Conservation (phyloP, 2,329 filamentous ascomycete species). For the Blumeria hordei region DNA sequence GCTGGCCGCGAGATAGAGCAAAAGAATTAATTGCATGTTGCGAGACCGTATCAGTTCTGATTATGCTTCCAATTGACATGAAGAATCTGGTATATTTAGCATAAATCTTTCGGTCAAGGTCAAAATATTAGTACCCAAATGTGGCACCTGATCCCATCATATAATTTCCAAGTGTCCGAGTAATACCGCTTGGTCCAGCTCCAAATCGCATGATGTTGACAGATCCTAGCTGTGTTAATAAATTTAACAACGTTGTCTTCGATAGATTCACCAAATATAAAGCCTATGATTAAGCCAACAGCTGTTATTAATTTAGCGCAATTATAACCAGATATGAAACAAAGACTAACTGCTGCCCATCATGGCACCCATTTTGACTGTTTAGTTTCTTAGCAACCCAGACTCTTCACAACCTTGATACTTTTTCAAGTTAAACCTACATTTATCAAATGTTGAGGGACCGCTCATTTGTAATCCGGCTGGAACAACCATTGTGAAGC, state of each 20-base stretch:
- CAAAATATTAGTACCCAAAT: slow-evolving; percentile 44
- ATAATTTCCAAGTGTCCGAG: slow-evolving; percentile 85
- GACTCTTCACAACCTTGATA: slow-evolving; percentile 7
- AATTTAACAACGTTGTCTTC: background rate
- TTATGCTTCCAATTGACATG: slow-evolving; percentile 96
- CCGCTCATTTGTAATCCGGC: slow-evolving; percentile 26
- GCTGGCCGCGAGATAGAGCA: slow-evolving; percentile 45
- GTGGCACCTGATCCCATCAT: slow-evolving; percentile 90
- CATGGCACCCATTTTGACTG: slow-evolving; percentile 95
- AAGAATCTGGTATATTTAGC: slow-evolving; percentile 39
- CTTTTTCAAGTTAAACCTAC: slow-evolving; percentile 20
- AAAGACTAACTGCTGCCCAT: slow-evolving; percentile 78
- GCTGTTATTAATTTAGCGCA: slow-evolving; percentile 26
- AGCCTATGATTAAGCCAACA: slow-evolving; percentile 88
- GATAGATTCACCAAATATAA: slow-evolving; percentile 59
- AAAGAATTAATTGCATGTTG: slow-evolving; percentile 54
- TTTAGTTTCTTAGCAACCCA: slow-evolving; percentile 14
- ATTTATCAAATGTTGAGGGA: slow-evolving; percentile 47
- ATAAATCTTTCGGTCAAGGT: background rate
- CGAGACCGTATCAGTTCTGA: slow-evolving; percentile 62
- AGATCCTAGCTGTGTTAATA: slow-evolving; percentile 33
- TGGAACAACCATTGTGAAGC: slow-evolving; percentile 20
- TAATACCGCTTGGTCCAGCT: slow-evolving; percentile 76
- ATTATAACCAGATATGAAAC: background rate
- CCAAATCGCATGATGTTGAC: slow-evolving; percentile 92